Conservation (phyloP, 208 protist species). For the Naegleria gruberi region DNA sequence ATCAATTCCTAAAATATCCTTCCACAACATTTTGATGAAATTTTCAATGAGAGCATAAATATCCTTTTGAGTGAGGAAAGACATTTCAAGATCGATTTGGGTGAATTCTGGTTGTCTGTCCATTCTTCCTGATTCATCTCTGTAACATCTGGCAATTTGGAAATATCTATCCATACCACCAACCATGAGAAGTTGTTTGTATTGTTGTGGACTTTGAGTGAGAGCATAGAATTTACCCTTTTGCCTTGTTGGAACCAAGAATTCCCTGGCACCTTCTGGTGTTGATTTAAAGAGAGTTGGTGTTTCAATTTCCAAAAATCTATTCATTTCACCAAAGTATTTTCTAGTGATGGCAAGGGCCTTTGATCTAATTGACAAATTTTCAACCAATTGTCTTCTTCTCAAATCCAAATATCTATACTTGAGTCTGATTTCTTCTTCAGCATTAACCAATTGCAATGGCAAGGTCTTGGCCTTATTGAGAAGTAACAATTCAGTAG, state of each 20-base stretch:
- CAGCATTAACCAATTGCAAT: slow-evolving; percentile 13
- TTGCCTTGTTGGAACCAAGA: slow-evolving; percentile 54
- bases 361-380: slow-evolving; percentile 38
- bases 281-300: slow-evolving; percentile 55
- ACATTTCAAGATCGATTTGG: slow-evolving; percentile 57
- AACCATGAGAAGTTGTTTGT: slow-evolving; percentile 69
- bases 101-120: slow-evolving; percentile 75
- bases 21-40: slow-evolving; percentile 41
- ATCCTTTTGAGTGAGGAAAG: slow-evolving; percentile 40
- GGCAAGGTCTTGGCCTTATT: not conserved
- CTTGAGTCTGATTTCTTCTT: slow-evolving; percentile 37
- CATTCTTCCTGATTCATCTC: slow-evolving; percentile 57
- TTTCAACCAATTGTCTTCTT: slow-evolving; percentile 34
- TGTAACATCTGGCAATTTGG: slow-evolving; percentile 62
- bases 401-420: slow-evolving; percentile 49
- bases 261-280: slow-evolving; percentile 64
- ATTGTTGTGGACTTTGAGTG: slow-evolving; percentile 57
- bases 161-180: slow-evolving; percentile 57
- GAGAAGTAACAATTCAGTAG: not conserved
- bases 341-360: slow-evolving; percentile 27
- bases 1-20: slow-evolving; percentile 31
- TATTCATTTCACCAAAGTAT: slow-evolving; percentile 25
- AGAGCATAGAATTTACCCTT: slow-evolving; percentile 53
- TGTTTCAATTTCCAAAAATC: slow-evolving; percentile 60
- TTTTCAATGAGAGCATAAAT: slow-evolving; percentile 43